These are phyloP conservation scores for Monilinia polystroma DNA, from an alignment of 2,329 filamentous ascomycete genomes.

Conservation along the genomic window DNA sequence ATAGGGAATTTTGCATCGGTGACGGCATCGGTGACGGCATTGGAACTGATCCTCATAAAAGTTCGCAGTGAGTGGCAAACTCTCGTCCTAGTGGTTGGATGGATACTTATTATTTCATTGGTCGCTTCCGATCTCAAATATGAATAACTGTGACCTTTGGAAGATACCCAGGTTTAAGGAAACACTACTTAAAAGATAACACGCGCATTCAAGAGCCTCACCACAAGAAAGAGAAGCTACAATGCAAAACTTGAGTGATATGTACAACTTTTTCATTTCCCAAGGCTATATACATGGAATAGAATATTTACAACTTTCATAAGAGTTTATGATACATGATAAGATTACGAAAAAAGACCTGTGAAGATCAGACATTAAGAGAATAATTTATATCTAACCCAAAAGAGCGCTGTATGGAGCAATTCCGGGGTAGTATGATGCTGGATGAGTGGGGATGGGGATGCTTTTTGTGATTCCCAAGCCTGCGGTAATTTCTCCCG, in stretches of 20 bases:
- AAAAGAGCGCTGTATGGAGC: conserved; percentile 29
- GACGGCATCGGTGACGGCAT: too few relatives aligned
- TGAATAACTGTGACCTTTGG: not conserved
- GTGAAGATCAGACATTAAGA: not conserved
- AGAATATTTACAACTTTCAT: not conserved
- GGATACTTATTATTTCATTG: not conserved
- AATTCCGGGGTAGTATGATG: conserved; percentile 26
- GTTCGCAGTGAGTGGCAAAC: not conserved
- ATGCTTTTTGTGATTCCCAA: conserved; percentile 31
- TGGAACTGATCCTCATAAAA: too few relatives aligned
- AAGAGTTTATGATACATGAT: not conserved
- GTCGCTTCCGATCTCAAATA: not conserved
- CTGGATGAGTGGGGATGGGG: conserved; percentile 31
- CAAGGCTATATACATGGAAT: conserved; percentile 1
- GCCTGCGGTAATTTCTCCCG: conserved; percentile 28
- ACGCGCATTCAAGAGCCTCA: too few relatives aligned
- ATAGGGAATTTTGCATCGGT: too few relatives aligned
- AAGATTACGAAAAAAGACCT: not conserved
- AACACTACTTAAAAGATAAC: too few relatives aligned
- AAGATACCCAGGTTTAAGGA: not conserved
- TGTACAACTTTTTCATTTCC: not conserved
- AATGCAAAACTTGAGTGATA: not conserved
- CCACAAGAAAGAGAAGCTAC: not conserved
- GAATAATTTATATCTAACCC: not conserved
- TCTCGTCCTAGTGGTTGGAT: not conserved